phyloP scores from a whole-genome alignment of 2,329 filamentous ascomycete genomes.

The Aspergillus sp. region DNA sequence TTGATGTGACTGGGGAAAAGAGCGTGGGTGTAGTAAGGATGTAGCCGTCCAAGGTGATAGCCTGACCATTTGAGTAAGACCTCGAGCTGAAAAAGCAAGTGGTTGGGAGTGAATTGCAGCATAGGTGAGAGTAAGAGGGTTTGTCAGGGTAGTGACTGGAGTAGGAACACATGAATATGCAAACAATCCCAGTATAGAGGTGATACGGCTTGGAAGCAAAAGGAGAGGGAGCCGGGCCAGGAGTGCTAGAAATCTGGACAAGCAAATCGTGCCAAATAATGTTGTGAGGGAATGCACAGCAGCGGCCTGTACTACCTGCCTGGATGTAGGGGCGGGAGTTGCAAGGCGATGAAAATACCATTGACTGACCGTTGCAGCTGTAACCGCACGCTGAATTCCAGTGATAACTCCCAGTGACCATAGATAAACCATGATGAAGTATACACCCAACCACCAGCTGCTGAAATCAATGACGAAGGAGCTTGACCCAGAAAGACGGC shows the following conservation, averaged over 20 bases:
- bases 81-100: conserved; percentile 70
- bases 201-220: conserved; percentile 70
- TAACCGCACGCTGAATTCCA: conserved; percentile 83
- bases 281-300: conserved; percentile 76
- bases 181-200: conserved; percentile 65
- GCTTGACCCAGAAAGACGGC: conserved; percentile 60
- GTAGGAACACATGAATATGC: conserved; percentile 79
- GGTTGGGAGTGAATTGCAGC: conserved; percentile 88
- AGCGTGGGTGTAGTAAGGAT: conserved; percentile 53
- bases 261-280: conserved; percentile 86
- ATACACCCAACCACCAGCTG: conserved; percentile 92
- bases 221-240: conserved; percentile 80
- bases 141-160: conserved; percentile 78
- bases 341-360: conserved; percentile 98
- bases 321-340: conserved; percentile 69
- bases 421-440: conserved; percentile 89
- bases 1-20: conserved; percentile 37
- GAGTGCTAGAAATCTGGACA: conserved; percentile 77
- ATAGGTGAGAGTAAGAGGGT: conserved; percentile 88
- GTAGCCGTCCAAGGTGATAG: conserved; percentile 65
- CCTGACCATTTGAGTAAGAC: conserved; percentile 76
- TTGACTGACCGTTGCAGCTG: conserved; percentile 91
- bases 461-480: conserved; percentile 80
- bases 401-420: conserved; percentile 89
- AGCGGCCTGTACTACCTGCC: conserved; percentile 77